phyloP scores from a whole-genome alignment of 192 early-diverging fungal genomes.

The Coemansia sp. region DNA sequence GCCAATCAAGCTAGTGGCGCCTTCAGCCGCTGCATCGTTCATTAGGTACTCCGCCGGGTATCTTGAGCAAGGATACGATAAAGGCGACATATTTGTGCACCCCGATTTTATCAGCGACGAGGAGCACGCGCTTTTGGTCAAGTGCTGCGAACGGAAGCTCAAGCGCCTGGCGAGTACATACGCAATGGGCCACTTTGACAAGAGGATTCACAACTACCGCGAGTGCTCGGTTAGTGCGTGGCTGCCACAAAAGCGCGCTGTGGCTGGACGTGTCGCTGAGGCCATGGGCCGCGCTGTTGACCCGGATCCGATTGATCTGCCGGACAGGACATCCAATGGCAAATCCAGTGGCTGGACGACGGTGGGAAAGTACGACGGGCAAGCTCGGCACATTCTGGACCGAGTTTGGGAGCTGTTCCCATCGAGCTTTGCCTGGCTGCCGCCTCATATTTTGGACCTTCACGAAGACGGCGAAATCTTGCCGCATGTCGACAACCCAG shows the following conservation, averaged over 20 bases:
- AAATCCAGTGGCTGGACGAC: constrained; percentile 50
- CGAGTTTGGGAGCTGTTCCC: constrained; percentile 66
- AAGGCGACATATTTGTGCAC: constrained; percentile 36
- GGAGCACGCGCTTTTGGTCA: constrained; percentile 52
- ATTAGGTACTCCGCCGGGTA: constrained; percentile 37
- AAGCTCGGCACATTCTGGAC: constrained; percentile 59
- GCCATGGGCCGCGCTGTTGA: constrained; percentile 26
- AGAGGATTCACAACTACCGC: constrained; percentile 71
- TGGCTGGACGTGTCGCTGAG: constrained; percentile 32
- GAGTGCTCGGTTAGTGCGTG: constrained; percentile 74
- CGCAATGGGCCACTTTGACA: constrained; percentile 77
- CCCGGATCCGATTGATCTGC: constrained; percentile 37
- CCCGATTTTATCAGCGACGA: constrained; percentile 43
- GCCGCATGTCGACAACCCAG: constrained; percentile 82
- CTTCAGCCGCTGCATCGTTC: constrained; percentile 13
- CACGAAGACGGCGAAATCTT: constrained; percentile 72
- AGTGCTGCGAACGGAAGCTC: constrained; percentile 56
- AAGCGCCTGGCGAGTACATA: constrained; percentile 61
- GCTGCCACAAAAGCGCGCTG: constrained; percentile 39
- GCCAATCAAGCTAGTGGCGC: constrained; percentile 21
- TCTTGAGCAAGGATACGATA: constrained; percentile 15
- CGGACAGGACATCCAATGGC: constrained; percentile 22
- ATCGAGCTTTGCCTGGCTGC: constrained; percentile 62
- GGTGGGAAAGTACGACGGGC: constrained; percentile 50
- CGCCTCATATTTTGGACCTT: constrained; percentile 82